Percentiles rank a stretch among this genome's conserved stretches.
Conservation (phyloP, 164 flowering plant species). For the Paratinospora sagittata region DNA sequence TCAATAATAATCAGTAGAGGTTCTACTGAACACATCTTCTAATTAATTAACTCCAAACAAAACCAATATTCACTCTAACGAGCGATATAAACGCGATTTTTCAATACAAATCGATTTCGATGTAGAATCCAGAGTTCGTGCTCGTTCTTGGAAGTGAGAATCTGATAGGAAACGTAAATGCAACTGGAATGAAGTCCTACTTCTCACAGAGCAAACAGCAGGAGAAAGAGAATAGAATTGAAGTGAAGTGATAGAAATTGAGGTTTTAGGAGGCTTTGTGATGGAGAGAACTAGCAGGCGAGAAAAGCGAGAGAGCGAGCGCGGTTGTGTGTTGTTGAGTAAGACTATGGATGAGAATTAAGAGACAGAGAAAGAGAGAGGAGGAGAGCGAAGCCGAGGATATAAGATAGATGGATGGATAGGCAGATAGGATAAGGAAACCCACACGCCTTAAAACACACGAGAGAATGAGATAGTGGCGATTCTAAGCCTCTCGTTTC, state of each 20-base stretch:
- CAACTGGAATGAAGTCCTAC: neutral
- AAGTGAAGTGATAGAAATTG: slow-evolving; percentile 4
- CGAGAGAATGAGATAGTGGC: slow-evolving; percentile 24
- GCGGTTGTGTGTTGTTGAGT: neutral
- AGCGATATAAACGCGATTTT: too few relatives aligned
- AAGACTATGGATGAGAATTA: neutral
- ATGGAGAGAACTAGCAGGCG: slow-evolving; percentile 1
- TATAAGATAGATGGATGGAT: slow-evolving; percentile 13
- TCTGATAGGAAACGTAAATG: neutral
- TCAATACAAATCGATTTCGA: too few relatives aligned
- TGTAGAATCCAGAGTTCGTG: too few relatives aligned
- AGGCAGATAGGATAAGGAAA: slow-evolving; percentile 55
- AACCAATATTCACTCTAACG: neutral
- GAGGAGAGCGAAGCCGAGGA: neutral
- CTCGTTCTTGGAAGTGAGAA: neutral
- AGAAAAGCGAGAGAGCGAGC: neutral
- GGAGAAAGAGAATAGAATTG: neutral
- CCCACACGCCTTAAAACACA: neutral
- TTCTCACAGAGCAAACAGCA: neutral
- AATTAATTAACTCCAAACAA: too few relatives aligned
- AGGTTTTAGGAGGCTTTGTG: neutral
- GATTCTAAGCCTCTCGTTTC: slow-evolving; percentile 63
- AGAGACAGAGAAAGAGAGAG: neutral
- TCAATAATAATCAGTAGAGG: too few relatives aligned
- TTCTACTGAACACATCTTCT: too few relatives aligned